phyloP scores from a whole-genome alignment of 1,284 basidiomycete genomes.

The Clitocybe nebularis region DNA sequence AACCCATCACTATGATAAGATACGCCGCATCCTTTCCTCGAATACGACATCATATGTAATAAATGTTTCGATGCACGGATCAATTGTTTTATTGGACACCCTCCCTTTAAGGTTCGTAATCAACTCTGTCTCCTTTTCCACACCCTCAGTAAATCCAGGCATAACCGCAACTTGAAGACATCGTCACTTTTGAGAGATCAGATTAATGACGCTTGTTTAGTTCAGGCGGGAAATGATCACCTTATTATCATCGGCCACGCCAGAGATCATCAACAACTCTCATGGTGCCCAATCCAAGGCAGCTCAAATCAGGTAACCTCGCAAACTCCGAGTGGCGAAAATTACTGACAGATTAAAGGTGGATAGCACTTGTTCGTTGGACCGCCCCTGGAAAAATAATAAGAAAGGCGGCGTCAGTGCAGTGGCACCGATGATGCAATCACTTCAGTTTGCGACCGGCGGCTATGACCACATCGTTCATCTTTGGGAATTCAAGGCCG shows the following conservation, averaged over 20 bases:
- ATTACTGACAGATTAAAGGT: constrained; percentile 9
- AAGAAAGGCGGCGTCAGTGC: constrained; percentile 40
- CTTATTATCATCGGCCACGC: constrained; percentile 36
- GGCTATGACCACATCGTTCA: constrained; percentile 47
- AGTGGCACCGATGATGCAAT: constrained; percentile 34
- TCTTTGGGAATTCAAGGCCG: constrained; percentile 37
- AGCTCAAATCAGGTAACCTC: constrained; percentile 20
- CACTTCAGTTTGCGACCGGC: constrained; percentile 43
- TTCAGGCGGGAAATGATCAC: constrained; percentile 23
- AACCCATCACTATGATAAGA: constrained; percentile 10
- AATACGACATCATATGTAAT: constrained; percentile 2
- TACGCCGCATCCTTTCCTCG: constrained; percentile 11
- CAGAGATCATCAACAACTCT: constrained; percentile 33
- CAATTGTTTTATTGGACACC: constrained; percentile 9
- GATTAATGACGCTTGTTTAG: constrained; percentile 42
- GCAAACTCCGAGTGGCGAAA: neutral
- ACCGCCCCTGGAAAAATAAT: constrained; percentile 25
- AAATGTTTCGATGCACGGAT: constrained; percentile 17
- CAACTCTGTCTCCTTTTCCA: neutral
- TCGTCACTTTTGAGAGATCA: constrained; percentile 15
- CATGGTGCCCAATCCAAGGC: constrained; percentile 19
- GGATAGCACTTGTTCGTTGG: constrained; percentile 11
- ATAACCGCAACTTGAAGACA: constrained; percentile 10
- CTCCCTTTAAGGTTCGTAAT: constrained; percentile 9
- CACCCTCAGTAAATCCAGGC: constrained; percentile 9